Base-by-base conservation (phyloP, 176 grass and related monocot species). In the Bothriochloa decipiens region DNA sequence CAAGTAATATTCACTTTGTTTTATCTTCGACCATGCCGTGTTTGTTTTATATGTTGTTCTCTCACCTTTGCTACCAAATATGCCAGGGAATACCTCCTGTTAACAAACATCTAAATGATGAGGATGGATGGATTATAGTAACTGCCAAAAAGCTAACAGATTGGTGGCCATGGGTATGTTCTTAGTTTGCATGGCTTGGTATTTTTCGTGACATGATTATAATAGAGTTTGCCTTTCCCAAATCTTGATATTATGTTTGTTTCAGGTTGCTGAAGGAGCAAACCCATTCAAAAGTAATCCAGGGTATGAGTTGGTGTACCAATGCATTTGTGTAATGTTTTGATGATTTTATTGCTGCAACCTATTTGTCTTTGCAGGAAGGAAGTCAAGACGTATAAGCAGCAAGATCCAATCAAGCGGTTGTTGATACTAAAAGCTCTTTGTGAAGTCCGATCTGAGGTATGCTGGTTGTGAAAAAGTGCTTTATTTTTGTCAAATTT, bases 161-260 rank as follows among this genome's bases (percentile, higher is more conserved):
- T 20, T 98, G 96, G 96, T 98, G 96, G 96, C 63, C 81, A 63
- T 98, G 96, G 96, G 96, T 98, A 90, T 74, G 86, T 85, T 87
- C 42, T 23, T 47, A 69, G 14, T 42, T 37, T 13, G 28, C 35
- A 36, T 46, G 74, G 33, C 71, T 82, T 64, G 11, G 25, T 6
- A 36, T 83, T 81, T 37, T 32, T 37, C 75, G 33, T 81, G 26
- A 41, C 10, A 22, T 76, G 73, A 61, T 62, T 83, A 6, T 6
- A 55, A 36, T 36, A 77, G 7, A 67, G 52, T 55, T 78, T 75
- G 2, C n/a, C 50, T 79, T 76, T 1, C 23, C 65, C 39, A 62
- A 57, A 69, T 22, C 32, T 77, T 78, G 72, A 70, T 53, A 77
- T 81, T 81, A 70, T 70, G 36, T 77, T 85, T 45, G 40, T 76